Evolutionary conservation across 148 eudicot genomes (phyloP).

Genomic region (Hydrangea macrophylla): DNA sequence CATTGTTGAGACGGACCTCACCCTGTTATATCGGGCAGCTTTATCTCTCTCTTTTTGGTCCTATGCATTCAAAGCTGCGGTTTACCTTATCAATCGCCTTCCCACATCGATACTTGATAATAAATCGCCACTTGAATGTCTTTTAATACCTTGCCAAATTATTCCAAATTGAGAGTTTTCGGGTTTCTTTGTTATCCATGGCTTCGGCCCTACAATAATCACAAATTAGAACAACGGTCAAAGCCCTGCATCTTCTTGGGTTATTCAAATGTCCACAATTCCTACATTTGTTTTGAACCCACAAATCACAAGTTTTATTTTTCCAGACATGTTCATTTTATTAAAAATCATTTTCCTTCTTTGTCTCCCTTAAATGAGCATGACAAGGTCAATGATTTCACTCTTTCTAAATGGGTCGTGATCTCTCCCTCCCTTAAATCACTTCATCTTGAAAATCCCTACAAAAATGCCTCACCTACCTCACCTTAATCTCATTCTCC

Average conservation of each 20-base stretch:
- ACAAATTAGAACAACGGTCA: no score
- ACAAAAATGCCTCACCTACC: neutral
- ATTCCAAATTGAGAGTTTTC: no score
- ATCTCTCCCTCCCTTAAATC: no score
- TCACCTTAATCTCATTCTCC: no score
- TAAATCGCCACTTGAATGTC: constrained; percentile 11
- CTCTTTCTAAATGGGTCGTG: neutral
- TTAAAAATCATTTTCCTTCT: neutral
- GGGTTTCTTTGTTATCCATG: no score
- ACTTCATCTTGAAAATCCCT: no score
- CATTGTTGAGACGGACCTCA: neutral
- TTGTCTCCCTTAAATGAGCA: neutral
- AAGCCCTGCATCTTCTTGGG: no score
- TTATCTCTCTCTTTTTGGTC: constrained; percentile 6
- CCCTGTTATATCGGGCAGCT: constrained; percentile 10
- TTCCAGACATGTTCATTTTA: neutral
- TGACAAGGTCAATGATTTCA: constrained; percentile 1
- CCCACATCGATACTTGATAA: constrained; percentile 1
- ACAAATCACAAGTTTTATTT: neutral
- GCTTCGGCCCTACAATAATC: no score
- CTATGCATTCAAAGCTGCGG: neutral
- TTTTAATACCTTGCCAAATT: neutral
- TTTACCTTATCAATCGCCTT: constrained; percentile 12
- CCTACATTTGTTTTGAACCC: neutral
- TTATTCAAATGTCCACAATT: neutral